Evolutionary conservation across 306 rosid species (phyloP).

Genomic region (Corylus americana): DNA sequence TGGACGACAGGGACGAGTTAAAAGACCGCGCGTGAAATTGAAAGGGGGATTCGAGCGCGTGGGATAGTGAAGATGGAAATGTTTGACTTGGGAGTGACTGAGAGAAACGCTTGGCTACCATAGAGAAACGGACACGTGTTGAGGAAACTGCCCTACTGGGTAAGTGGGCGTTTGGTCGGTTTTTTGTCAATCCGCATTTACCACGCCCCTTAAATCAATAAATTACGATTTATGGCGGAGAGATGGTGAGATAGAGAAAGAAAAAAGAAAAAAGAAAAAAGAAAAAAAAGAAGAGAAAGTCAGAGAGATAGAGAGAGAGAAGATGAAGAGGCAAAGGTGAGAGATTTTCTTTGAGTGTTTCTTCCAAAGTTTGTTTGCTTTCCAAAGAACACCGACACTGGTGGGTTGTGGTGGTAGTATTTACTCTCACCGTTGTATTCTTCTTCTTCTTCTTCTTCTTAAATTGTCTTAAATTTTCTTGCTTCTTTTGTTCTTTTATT

Average conservation of each 20-base stretch:
- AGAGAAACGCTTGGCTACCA: constrained; percentile 42
- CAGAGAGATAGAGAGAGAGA: not conserved
- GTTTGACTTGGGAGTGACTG: constrained; percentile 61
- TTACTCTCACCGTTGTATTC: not conserved
- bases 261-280: not conserved
- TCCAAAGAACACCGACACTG: constrained; percentile 29
- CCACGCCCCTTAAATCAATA: constrained; percentile 50
- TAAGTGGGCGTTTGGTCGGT: constrained; percentile 46
- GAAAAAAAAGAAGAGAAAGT: not conserved
- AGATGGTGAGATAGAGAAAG: constrained; percentile 2
- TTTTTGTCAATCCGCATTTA: constrained; percentile 54
- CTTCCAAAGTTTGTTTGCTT: not conserved
- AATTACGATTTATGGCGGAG: constrained; percentile 49
- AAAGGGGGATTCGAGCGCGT: not conserved
- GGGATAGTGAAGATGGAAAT: constrained; percentile 15
- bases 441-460: not conserved
- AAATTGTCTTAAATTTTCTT: constrained; percentile 4
- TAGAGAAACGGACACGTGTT: constrained; percentile 36
- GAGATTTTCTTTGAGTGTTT: not conserved
- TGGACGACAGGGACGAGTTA: not conserved
- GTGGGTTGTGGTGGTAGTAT: constrained; percentile 13
- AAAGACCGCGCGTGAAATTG: not conserved
- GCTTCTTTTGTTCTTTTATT: not conserved
- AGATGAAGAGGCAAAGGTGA: constrained; percentile 20
- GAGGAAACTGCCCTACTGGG: constrained; percentile 32